Conservation (phyloP, 768 basidiomycete genomes). For the Pleurotus giganteus region DNA sequence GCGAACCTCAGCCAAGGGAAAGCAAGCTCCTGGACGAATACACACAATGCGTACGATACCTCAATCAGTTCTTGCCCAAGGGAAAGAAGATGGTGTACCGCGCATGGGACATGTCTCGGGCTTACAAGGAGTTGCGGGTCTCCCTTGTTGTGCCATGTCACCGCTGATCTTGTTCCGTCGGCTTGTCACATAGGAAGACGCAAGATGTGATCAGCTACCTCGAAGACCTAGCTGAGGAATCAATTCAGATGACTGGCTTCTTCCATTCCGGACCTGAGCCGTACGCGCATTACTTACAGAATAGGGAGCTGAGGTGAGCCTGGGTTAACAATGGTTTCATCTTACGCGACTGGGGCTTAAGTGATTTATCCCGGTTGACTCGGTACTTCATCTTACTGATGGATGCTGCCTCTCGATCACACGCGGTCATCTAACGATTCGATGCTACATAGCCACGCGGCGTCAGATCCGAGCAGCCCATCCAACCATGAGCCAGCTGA, state of each 20-base stretch:
- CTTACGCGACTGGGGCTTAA: not conserved
- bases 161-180: not conserved
- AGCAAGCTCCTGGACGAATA: slow-evolving; percentile 90
- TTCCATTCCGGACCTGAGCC: slow-evolving; percentile 94
- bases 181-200: slow-evolving; percentile 64
- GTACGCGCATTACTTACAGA: slow-evolving; percentile 63
- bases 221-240: slow-evolving; percentile 93
- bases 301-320: slow-evolving; percentile 17
- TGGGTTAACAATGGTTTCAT: not conserved
- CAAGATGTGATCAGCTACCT: slow-evolving; percentile 95
- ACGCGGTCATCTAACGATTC: not conserved
- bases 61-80: slow-evolving; percentile 92
- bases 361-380: not conserved
- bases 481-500: slow-evolving; percentile 23
- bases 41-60: slow-evolving; percentile 85
- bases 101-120: slow-evolving; percentile 95
- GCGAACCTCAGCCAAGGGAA: slow-evolving; percentile 78
- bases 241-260: slow-evolving; percentile 87
- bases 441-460: not conserved
- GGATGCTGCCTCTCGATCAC: not conserved
- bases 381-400: not conserved
- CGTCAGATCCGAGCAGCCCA: not conserved
- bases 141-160: not conserved
- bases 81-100: slow-evolving; percentile 88
- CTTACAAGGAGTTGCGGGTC: slow-evolving; percentile 80